phyloP scores from a whole-genome alignment of 345 rosid species.

The Camelina neglecta region DNA sequence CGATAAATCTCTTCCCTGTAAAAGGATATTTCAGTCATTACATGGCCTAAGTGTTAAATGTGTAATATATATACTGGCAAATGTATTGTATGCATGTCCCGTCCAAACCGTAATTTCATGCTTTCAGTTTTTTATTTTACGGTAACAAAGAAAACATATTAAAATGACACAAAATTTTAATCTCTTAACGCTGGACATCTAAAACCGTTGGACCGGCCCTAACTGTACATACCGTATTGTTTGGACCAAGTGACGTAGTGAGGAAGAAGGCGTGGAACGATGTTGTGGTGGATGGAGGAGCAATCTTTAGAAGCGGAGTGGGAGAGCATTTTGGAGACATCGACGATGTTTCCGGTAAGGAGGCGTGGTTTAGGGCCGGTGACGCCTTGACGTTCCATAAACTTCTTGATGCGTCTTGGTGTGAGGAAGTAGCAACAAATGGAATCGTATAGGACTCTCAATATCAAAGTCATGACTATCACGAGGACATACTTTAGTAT shows the following conservation, averaged over 20 bases:
- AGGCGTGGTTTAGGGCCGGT: slow-evolving; percentile 80
- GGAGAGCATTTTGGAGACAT: slow-evolving; percentile 65
- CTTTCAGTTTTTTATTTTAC: too few species aligned
- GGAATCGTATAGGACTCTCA: slow-evolving; percentile 57
- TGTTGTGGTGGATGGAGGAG: slow-evolving; percentile 66
- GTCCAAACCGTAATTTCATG: background rate
- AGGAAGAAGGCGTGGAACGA: slow-evolving; percentile 81
- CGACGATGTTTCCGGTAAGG: slow-evolving; percentile 80
- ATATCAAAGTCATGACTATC: slow-evolving; percentile 40
- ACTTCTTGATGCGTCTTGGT: slow-evolving; percentile 75
- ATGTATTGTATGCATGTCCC: slow-evolving; percentile 1
- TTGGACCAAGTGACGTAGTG: slow-evolving; percentile 83
- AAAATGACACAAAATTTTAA: too few species aligned
- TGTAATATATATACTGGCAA: background rate
- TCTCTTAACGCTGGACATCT: background rate
- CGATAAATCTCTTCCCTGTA: slow-evolving; percentile 82
- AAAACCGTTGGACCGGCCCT: background rate
- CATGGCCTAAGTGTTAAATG: background rate
- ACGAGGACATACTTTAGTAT: slow-evolving; percentile 40
- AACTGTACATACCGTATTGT: slow-evolving; percentile 59
- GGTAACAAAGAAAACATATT: too few species aligned
- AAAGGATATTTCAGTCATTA: slow-evolving; percentile 22
- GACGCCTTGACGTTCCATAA: slow-evolving; percentile 88
- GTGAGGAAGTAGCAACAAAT: slow-evolving; percentile 67
- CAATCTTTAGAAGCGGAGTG: slow-evolving; percentile 65